Evolutionary conservation across 345 rosid genomes (phyloP).

Genomic region (Citrus unshiu): DNA sequence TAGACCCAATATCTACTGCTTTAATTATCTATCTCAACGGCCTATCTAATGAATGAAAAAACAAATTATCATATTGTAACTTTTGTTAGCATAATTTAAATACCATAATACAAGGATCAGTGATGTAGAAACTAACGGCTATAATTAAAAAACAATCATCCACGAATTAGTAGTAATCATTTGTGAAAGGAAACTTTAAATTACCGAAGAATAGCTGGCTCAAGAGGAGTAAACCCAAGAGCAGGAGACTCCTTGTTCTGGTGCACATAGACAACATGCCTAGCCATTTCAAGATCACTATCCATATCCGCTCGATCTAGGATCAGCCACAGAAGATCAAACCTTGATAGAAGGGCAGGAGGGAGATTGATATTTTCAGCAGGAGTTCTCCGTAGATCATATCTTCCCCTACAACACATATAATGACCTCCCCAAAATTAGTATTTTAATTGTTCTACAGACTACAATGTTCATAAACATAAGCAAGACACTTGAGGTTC

Average conservation of each 20-base stretch:
- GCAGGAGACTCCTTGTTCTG: slow-evolving; percentile 88
- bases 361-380: slow-evolving; percentile 97
- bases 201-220: slow-evolving; percentile 86
- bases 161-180: not conserved
- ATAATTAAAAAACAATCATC: not conserved
- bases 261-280: slow-evolving; percentile 92
- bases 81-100: not conserved
- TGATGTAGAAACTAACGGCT: not conserved
- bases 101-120: not conserved
- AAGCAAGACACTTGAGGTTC: not conserved
- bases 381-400: slow-evolving; percentile 89
- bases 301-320: slow-evolving; percentile 98
- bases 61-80: not conserved
- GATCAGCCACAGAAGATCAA: slow-evolving; percentile 94
- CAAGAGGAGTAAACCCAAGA: slow-evolving; percentile 87
- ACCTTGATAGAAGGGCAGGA: slow-evolving; percentile 92
- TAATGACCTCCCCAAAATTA: slow-evolving; percentile 7
- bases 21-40: not conserved
- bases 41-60: not conserved
- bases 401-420: slow-evolving; percentile 77
- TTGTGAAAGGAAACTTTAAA: slow-evolving; percentile 4
- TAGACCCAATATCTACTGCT: not conserved
- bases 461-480: not conserved
- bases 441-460: slow-evolving; percentile 3
- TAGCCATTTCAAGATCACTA: slow-evolving; percentile 89